Evolutionary conservation across 176 grass and related monocot genomes (phyloP).

Genomic region (Juncus inflexus): DNA sequence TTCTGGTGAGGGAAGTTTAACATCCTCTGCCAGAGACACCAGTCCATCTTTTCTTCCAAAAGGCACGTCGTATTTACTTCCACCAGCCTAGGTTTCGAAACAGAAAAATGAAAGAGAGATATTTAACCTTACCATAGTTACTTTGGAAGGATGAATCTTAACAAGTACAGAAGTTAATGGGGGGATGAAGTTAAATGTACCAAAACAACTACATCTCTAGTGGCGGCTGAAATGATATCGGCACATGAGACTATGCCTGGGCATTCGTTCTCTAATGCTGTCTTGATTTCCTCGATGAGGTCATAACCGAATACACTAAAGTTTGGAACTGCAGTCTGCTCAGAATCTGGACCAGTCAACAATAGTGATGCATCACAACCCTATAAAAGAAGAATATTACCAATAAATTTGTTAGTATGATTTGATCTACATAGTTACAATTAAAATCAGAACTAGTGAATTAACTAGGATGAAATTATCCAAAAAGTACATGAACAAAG

Average conservation of each 20-base stretch:
- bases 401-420: background rate
- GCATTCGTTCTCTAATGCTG: slow-evolving; percentile 32
- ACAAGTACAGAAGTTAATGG: background rate
- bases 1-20: slow-evolving; percentile 32
- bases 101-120: background rate
- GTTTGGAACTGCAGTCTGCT: slow-evolving; percentile 34
- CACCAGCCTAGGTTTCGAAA: slow-evolving; percentile 13
- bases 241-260: slow-evolving; percentile 33
- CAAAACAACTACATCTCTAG: slow-evolving; percentile 30
- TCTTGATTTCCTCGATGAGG: slow-evolving; percentile 34
- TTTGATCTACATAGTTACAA: background rate
- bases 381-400: slow-evolving; percentile 6
- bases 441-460: too few relatives aligned
- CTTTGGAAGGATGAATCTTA: background rate
- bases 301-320: slow-evolving; percentile 33
- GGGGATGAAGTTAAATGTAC: slow-evolving; percentile 11
- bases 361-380: slow-evolving; percentile 39
- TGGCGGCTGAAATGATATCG: slow-evolving; percentile 38
- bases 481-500: slow-evolving; percentile 24
- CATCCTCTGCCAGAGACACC: slow-evolving; percentile 5
- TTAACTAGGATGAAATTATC: background rate
- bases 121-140: background rate
- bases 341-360: background rate
- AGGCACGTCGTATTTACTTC: slow-evolving; percentile 17
- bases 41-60: slow-evolving; percentile 32